These are phyloP conservation scores for Scedosporium apiospermum DNA, from an alignment of 2,329 filamentous ascomycete genomes.

Conservation along the genomic window DNA sequence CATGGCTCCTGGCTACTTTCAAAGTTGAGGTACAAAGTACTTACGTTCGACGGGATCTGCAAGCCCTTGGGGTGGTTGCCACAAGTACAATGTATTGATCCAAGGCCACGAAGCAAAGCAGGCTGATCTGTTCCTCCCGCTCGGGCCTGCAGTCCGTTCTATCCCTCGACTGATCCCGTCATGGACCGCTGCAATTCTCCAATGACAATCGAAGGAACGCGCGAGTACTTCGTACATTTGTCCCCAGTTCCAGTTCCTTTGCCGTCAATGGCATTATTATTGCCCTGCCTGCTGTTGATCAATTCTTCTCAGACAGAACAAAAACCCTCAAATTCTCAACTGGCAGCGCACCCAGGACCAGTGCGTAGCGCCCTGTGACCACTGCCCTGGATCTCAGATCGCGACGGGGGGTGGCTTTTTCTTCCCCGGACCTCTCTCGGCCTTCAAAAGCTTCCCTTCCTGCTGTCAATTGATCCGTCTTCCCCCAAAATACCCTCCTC, in stretches of 20 bases:
- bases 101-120: neutral
- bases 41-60: no score
- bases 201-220: neutral
- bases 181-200: neutral
- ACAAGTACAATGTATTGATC: neutral
- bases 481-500: neutral
- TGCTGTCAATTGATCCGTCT: neutral
- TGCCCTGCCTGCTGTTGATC: neutral
- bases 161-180: neutral
- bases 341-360: neutral
- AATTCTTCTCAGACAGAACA: neutral
- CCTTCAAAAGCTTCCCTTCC: neutral
- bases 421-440: neutral
- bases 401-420: neutral
- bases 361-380: neutral
- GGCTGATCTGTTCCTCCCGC: neutral
- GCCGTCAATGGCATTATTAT: neutral
- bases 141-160: constrained; percentile 1
- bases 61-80: no score
- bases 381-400: neutral
- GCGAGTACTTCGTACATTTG: no score
- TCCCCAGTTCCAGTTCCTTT: neutral
- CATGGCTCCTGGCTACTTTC: no score
- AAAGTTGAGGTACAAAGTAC: no score
- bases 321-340: neutral